These are phyloP conservation scores for Nemania sp. DNA, from an alignment of 2,329 filamentous ascomycete species.

Conservation along the genomic window DNA sequence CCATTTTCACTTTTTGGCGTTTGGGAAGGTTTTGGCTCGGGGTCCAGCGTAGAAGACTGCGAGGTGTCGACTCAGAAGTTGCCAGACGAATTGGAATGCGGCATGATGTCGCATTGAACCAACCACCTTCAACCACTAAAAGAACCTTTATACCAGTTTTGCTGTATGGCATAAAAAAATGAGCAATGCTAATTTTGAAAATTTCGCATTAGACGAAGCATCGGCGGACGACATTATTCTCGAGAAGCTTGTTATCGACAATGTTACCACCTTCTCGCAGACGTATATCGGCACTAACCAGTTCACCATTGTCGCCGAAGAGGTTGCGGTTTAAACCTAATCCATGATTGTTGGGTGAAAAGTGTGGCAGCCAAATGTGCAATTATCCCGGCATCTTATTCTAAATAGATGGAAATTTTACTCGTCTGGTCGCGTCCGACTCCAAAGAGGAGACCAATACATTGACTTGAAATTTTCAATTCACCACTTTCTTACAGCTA, in stretches of 20 bases:
- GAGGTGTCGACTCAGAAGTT: no score
- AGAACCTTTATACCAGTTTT: background rate
- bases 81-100: no score
- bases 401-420: conserved; percentile 3
- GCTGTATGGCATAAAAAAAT: background rate
- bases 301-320: conserved; percentile 20
- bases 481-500: no score
- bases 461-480: no score
- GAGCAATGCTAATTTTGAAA: conserved; percentile 16
- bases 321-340: conserved; percentile 25
- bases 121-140: no score
- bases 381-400: background rate
- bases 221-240: no score
- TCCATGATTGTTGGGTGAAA: background rate
- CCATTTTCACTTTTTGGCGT: no score
- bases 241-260: conserved; percentile 21
- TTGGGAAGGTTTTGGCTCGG: no score
- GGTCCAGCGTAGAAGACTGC: background rate
- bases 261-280: conserved; percentile 25
- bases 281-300: conserved; percentile 26
- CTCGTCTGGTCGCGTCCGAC: no score
- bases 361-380: background rate
- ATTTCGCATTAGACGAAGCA: conserved; percentile 22
- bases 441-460: no score
- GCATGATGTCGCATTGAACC: no score